Percentiles rank a stretch among this genome's conserved stretches.
These are phyloP conservation scores for Jatropha podagrica DNA, from an alignment of 441 rosid species.

Conservation along the genomic window DNA sequence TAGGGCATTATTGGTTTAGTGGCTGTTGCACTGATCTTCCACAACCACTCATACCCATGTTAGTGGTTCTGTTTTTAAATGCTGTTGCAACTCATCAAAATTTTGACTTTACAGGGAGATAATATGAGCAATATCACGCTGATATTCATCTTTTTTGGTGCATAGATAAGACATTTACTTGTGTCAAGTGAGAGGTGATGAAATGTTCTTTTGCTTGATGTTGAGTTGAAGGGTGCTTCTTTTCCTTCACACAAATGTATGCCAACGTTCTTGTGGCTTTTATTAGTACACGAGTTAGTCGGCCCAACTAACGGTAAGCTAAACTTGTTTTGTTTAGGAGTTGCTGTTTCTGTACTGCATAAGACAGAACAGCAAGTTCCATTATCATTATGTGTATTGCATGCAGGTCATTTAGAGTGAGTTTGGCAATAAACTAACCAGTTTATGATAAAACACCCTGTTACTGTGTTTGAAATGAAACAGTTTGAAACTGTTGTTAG, in stretches of 20 bases:
- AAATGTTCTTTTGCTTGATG: neutral
- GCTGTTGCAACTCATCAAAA: neutral
- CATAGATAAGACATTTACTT: neutral
- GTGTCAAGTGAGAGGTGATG: neutral
- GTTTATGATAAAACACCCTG: too few species aligned
- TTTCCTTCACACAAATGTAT: neutral
- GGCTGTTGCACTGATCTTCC: conserved; percentile 11
- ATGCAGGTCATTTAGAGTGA: neutral
- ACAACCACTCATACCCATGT: conserved; percentile 1
- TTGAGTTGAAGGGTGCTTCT: neutral
- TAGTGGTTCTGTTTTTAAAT: neutral
- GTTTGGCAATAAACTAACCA: too few species aligned
- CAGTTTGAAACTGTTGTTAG: too few species aligned
- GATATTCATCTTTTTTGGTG: neutral
- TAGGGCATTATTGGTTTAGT: conserved; percentile 2
- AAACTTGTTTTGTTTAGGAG: neutral
- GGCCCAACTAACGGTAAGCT: neutral
- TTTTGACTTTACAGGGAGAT: neutral
- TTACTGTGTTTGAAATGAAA: too few species aligned
- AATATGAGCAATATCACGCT: neutral
- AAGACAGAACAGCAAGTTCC: neutral
- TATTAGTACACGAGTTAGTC: neutral
- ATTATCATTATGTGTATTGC: neutral
- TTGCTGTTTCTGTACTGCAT: neutral
- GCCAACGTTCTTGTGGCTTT: neutral